Conservation (phyloP, 257 asterid genomes). For the Fraxinus excelsior region DNA sequence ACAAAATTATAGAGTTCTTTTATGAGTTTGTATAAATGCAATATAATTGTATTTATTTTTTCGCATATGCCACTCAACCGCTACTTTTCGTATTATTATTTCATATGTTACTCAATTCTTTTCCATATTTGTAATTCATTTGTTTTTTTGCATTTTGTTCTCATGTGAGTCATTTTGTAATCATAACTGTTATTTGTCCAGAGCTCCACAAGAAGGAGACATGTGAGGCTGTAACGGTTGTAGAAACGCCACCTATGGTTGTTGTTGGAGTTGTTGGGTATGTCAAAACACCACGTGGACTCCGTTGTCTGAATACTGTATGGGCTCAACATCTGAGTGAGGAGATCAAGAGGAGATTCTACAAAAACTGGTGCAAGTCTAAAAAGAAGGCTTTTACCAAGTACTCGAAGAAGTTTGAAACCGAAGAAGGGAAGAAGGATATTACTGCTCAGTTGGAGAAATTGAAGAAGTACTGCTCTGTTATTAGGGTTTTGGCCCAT, state of each 20-base stretch:
- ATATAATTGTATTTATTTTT: no score
- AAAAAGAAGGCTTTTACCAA: constrained; percentile 64
- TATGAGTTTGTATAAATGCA: not conserved
- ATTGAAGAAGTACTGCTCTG: constrained; percentile 68
- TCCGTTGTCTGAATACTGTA: constrained; percentile 34
- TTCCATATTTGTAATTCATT: not conserved
- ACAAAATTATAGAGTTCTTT: not conserved
- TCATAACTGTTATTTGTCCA: constrained; percentile 22
- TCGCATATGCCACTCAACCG: no score
- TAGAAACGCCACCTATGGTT: constrained; percentile 82
- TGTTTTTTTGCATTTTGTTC: not conserved
- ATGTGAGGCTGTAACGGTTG: constrained; percentile 77
- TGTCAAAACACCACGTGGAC: constrained; percentile 77
- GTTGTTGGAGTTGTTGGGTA: constrained; percentile 87
- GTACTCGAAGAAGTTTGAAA: constrained; percentile 61
- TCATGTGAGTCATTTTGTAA: not conserved
- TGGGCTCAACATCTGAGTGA: constrained; percentile 85
- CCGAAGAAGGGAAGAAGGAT: constrained; percentile 67
- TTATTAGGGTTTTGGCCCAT: constrained; percentile 73
- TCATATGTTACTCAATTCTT: not conserved
- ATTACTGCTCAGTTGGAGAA: constrained; percentile 64
- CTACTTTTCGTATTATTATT: not conserved
- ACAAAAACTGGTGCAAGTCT: constrained; percentile 43
- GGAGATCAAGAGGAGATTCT: constrained; percentile 74
- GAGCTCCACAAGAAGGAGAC: constrained; percentile 89